These are phyloP conservation scores for Leptodontidium sp. DNA, from an alignment of 2,329 filamentous ascomycete genomes.

Conservation along the genomic window DNA sequence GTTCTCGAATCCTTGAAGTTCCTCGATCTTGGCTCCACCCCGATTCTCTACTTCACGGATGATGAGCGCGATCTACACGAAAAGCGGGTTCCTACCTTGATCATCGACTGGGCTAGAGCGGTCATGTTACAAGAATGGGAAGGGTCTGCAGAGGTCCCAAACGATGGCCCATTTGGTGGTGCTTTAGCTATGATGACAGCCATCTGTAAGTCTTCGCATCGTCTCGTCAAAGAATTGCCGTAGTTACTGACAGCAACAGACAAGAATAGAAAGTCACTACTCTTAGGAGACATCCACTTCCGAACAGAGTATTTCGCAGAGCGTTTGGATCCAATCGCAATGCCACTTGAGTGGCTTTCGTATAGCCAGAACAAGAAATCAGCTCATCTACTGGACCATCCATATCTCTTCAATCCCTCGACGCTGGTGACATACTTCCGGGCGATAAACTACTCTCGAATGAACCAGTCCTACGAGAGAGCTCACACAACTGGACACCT, in stretches of 20 bases:
- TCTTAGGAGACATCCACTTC: slow-evolving; percentile 75
- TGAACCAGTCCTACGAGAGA: slow-evolving; percentile 82
- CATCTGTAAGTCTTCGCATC: slow-evolving; percentile 66
- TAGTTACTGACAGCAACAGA: slow-evolving; percentile 53
- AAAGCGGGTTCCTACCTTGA: slow-evolving; percentile 62
- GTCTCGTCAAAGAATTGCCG: slow-evolving; percentile 6
- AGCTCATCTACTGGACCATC: slow-evolving; percentile 80
- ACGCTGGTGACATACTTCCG: slow-evolving; percentile 85
- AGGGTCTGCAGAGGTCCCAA: slow-evolving; percentile 73
- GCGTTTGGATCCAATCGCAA: slow-evolving; percentile 75
- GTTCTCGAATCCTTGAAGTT: slow-evolving; percentile 51
- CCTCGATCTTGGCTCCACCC: slow-evolving; percentile 47
- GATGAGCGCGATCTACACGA: slow-evolving; percentile 64
- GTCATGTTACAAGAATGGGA: slow-evolving; percentile 85
- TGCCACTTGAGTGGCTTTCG: slow-evolving; percentile 76
- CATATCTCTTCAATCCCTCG: slow-evolving; percentile 79
- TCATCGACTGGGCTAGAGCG: slow-evolving; percentile 77
- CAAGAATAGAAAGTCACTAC: slow-evolving; percentile 67
- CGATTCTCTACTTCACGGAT: slow-evolving; percentile 57
- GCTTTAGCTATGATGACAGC: slow-evolving; percentile 77
- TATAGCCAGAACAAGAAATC: slow-evolving; percentile 67
- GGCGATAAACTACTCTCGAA: slow-evolving; percentile 84
- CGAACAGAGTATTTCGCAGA: slow-evolving; percentile 79
- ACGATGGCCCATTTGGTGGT: slow-evolving; percentile 76
- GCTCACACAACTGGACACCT: slow-evolving; percentile 65